Evolutionary conservation across 2,329 filamentous ascomycete species (phyloP), one percentile per base, ranked within the genome.

Genomic region (Fusarium abutilonis): DNA sequence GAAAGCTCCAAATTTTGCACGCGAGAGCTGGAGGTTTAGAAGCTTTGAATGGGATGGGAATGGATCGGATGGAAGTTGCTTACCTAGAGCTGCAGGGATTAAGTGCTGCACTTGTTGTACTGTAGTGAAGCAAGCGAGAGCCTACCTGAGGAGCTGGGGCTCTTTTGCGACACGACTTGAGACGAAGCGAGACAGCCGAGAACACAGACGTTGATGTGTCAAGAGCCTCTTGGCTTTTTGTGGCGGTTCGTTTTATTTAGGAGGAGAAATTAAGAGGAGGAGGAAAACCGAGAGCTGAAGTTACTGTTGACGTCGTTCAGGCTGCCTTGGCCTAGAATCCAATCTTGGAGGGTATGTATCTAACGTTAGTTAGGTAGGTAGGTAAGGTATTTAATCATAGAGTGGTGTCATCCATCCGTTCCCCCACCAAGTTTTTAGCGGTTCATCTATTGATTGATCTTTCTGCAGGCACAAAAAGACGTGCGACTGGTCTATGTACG

Each of bases 161-260:
- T 13, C 34, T 69, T 56, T 56, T 70, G 68, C 45, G 64, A 70
- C 68, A 56, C 54, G 15, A 68, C 47, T 54, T 65, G 65, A 70
- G 65, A 70, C 67, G 54, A 48, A 51, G 49, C 67, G 65, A 70
- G 57, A 67, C 65, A 52, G 52, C 11, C 21, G 28, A 52, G 26
- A 34, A 41, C 43, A 31, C 39, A 42, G 38, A 41, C 23, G 19
- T 19, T 19, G 4, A 19, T 19, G 19, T 19, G 19, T 19, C 19
- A 19, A 19, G 19, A 19, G 19, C 19, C 38, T 54, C 61, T 64
- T 65, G 61, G 58, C 61, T 47, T 36, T 51, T 29, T 29, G 6
- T 64, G 45, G 17, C 28, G 47, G 45, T 26, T 34, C 36, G 40
- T 34, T 26, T 42, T 60, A 21, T 50, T 35, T 28, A 39, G 19